Evolutionary conservation across 306 rosid genomes (phyloP), one percentile per base, ranked within the genome.

Genomic region (Geum urbanum): DNA sequence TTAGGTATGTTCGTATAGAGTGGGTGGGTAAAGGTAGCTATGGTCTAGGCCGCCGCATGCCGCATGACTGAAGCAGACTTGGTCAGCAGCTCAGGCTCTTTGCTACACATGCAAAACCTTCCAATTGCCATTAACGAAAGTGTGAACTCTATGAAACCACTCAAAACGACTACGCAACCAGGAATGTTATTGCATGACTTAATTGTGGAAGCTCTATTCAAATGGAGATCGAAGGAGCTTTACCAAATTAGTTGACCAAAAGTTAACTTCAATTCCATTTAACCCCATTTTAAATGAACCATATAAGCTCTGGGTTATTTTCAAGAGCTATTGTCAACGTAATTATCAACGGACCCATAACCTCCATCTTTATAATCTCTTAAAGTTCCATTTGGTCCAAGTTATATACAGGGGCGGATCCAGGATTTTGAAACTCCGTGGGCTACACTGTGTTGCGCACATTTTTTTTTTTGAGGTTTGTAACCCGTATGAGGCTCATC

Each of bases 161-260:
- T 19, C 66, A 61, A 61, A 61, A 39, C 7, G 24, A 15, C 66
- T 37, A 16, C 27, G 24, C 66, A 61, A 22, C 47, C 66, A 61
- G 0, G 37, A 32, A 32, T 32, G 37, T 2, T 32, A 2, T 32
- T 1, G 37, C 37, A 32, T 32, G 37, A 2, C 37, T 32, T 4
- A 4, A 32, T 32, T 8, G 24, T 60, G 65, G 46, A 37, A 1
- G 46, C 46, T 32, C 65, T 40, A 35, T 13, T 35, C 8, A 58
- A 27, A 32, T 32, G 37, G 37, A 32, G 37, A 32, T 32, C 3
- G 37, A 32, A 32, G 37, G 37, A 32, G 37, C 3, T 32, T 32
- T 32, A 4, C n/a, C n/a, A n/a, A n/a, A n/a, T 32, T 32, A 32
- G 37, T 32, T 32, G 37, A 32, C 37, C 37, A 32, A 32, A 32